Base-by-base conservation (phyloP, 2,329 filamentous ascomycete species). In the Septoria linicola region DNA sequence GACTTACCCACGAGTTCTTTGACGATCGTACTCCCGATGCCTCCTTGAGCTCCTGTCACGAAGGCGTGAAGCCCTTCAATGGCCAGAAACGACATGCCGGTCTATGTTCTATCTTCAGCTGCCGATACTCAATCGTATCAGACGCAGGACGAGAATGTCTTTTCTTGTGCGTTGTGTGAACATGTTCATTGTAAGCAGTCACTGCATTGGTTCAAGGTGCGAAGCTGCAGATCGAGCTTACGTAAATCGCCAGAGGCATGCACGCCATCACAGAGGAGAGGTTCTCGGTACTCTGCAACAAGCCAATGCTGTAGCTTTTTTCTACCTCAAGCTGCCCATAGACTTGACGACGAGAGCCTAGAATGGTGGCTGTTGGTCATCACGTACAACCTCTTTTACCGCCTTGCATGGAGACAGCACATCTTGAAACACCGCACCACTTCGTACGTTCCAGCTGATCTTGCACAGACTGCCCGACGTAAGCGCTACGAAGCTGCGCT, bases 41-140 rank as follows among this genome's bases (percentile, higher is more conserved):
- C 75, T 11, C 77, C 76, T 13, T 74, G 73, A 13, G 77, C 77
- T 13, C 78, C 78, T 0, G 78, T 79, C 20, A 81, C 69, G 52
- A 81, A 79, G 25, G 77, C 77, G 66, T 81, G 77, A 20, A 70
- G 66, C 11, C 71, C 72, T 57, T 77, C 72, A 21, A 80, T 64
- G 2, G 67, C 70, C 4, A 80, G 67, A 51, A 77, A 79, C 1
- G 76, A 73, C 66, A 70, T 67, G 5, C 21, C 25, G 19, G n/a
- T 14, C 16, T 30, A 17, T 17, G 16, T 19, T 5, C 5, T 6
- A 23, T 36, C 17, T 17, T 7, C 19, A 17, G 17, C 13, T 20
- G 20, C 8, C 13, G 17, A 27, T 17, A 10, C 8, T 11, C 35
- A 10, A 13, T 7, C 5, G 5, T 7, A 13, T 27, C 10, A 10